Base-by-base conservation (phyloP, 108 stramenopile genomes). In the Aureococcus anophagefferens region DNA sequence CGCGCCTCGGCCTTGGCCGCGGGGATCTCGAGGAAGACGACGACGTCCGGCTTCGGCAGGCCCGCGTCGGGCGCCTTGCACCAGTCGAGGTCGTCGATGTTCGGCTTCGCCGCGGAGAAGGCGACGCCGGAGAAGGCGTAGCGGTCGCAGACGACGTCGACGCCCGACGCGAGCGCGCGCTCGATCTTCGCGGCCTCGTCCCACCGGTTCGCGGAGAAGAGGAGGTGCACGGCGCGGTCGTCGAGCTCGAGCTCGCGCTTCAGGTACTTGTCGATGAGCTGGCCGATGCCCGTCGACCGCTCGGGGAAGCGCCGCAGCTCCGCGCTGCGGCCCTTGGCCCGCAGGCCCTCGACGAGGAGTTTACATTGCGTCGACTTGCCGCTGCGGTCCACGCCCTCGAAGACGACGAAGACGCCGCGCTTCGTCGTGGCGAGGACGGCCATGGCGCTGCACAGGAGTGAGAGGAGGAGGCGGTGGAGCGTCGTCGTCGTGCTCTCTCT, bases 181-280 rank as follows among this genome's bases (percentile, higher is more conserved):
- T 79, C 33, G 25, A 65, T 66, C 35, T 74, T 77, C 34, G 88
- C 84, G 13, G 83, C 88, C 30, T 88, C 87, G 86, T 98, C 98
- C 98, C 98, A 99, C 62, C 98, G 94, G 83, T 99, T 99, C 63
- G 98, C 94, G 63, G 90, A 91, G 88, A 99, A 99, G 45, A 99
- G 81, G 36, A 99, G 84, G 76, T 99, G 98, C 45, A 99, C 84
- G 21, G 94, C 90, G 13, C 87, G 88, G 79, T 99, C 98, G 73
- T 96, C 93, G 64, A 96, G 73, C 34, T 93, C 89, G 28, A 62
- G 40, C 11, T 76, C 76, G 30, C 74, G 73, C 64, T 77, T 77
- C 63, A 99, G 80, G 83, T 98, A 99, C 30, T 77, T 76, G 77
- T 99, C 86, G 70, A 99, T 99, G 62, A 97, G 72, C n/a, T 82